phyloP scores from a whole-genome alignment of 2,329 filamentous ascomycete species.

The Raffaelea albimanens region DNA sequence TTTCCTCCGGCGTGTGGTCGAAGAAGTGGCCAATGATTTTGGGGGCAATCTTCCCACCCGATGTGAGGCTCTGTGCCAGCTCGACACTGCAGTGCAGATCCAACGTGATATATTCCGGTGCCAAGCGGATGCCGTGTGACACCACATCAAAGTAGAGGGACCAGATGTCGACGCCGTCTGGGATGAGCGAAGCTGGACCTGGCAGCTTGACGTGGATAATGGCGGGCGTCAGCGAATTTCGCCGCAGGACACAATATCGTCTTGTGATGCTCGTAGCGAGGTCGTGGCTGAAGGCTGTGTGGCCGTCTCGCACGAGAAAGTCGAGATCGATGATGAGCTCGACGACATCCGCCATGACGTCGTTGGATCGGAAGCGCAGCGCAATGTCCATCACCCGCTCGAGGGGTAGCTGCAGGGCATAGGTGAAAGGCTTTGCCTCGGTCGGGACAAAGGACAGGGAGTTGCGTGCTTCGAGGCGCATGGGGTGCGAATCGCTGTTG shows the following conservation, averaged over 20 bases:
- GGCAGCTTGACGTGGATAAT: constrained; percentile 38
- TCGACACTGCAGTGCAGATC: constrained; percentile 37
- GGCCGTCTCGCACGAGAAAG: constrained; percentile 32
- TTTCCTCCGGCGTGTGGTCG: too few relatives aligned
- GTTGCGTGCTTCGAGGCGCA: constrained; percentile 45
- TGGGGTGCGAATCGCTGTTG: constrained; percentile 40
- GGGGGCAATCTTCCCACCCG: background rate
- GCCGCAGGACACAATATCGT: constrained; percentile 46
- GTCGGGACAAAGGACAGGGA: constrained; percentile 48
- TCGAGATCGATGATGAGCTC: constrained; percentile 46
- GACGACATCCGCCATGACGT: constrained; percentile 45
- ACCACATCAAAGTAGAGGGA: constrained; percentile 46
- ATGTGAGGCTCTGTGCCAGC: constrained; percentile 31
- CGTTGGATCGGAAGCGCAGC: constrained; percentile 35
- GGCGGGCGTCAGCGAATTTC: constrained; percentile 45
- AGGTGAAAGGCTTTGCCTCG: constrained; percentile 49
- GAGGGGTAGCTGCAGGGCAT: constrained; percentile 50
- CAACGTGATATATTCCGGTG: constrained; percentile 55
- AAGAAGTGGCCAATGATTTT: constrained; percentile 28
- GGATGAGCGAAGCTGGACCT: constrained; percentile 24
- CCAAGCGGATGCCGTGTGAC: constrained; percentile 53
- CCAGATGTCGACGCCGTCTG: constrained; percentile 18
- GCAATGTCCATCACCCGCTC: constrained; percentile 32
- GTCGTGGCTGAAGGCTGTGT: background rate
- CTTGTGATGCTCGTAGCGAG: constrained; percentile 39